Evolutionary conservation across 1,284 basidiomycete genomes (phyloP).

Genomic region (Heterobasidion parviporum): DNA sequence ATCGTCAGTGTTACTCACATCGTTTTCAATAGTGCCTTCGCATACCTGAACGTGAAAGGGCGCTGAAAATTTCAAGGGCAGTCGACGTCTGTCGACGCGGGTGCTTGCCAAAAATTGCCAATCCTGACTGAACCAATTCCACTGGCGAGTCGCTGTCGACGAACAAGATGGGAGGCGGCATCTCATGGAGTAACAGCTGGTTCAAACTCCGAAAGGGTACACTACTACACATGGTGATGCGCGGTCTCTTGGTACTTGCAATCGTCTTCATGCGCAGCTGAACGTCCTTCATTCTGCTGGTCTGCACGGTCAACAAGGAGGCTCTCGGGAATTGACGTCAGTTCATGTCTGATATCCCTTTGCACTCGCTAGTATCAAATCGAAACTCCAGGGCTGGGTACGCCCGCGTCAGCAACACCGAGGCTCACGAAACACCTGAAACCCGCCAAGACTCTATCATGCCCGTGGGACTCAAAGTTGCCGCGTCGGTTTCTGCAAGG

Average conservation of each 20-base stretch:
- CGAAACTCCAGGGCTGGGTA: constrained; percentile 28
- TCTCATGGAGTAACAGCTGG: no score
- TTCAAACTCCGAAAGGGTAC: background rate
- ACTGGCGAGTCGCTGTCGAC: no score
- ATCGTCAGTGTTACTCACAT: no score
- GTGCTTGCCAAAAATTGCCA: no score
- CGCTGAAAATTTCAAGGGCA: no score
- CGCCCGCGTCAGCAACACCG: constrained; percentile 5
- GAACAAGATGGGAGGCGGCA: no score
- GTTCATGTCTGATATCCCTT: constrained; percentile 64
- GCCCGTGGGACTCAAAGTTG: constrained; percentile 1
- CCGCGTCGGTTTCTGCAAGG: constrained; percentile 7
- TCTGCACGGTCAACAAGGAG: background rate
- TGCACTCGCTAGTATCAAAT: constrained; percentile 47
- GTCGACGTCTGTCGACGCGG: no score
- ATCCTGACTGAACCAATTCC: no score
- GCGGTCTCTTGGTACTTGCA: no score
- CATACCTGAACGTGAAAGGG: no score
- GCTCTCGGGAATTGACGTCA: constrained; percentile 1
- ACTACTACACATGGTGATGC: background rate
- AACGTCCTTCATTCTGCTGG: background rate
- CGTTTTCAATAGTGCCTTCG: no score
- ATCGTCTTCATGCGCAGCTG: background rate
- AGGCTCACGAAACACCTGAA: constrained; percentile 1
- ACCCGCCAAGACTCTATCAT: constrained; percentile 6